These are phyloP conservation scores for Tympanopsis confertula DNA, from an alignment of 2,329 filamentous ascomycete genomes.

Conservation along the genomic window DNA sequence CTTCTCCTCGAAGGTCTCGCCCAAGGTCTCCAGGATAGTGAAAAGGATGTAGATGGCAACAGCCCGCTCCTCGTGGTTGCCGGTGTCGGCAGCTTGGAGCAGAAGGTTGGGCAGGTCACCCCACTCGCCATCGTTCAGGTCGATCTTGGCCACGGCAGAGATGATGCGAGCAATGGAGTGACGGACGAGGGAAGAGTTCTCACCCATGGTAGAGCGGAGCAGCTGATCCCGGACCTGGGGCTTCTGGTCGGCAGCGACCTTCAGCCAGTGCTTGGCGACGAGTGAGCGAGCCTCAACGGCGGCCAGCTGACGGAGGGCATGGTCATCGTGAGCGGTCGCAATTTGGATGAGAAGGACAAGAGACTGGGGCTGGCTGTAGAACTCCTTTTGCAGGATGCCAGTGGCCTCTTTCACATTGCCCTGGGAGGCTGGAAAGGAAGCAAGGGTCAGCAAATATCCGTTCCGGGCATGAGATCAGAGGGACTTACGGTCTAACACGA, in stretches of 20 bases:
- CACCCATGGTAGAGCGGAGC: conserved; percentile 71
- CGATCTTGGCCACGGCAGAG: conserved; percentile 72
- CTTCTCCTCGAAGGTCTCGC: conserved; percentile 73
- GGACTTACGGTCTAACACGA: conserved; percentile 72
- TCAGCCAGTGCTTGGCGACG: conserved; percentile 75
- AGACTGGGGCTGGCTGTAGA: conserved; percentile 76
- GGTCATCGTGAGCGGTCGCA: conserved; percentile 64
- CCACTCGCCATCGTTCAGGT: conserved; percentile 82
- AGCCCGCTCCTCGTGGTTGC: conserved; percentile 69
- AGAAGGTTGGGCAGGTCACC: conserved; percentile 68
- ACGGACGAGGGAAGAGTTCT: conserved; percentile 64
- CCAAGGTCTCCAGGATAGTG: conserved; percentile 79
- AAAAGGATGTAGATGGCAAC: conserved; percentile 89
- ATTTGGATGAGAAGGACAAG: conserved; percentile 81
- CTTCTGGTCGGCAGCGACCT: conserved; percentile 65
- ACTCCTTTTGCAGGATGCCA: conserved; percentile 80
- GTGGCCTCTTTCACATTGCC: conserved; percentile 83
- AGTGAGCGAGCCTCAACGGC: conserved; percentile 80
- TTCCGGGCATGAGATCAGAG: conserved; percentile 5
- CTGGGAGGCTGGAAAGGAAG: conserved; percentile 59
- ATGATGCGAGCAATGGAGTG: conserved; percentile 84
- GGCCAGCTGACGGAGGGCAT: conserved; percentile 73
- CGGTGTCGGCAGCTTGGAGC: conserved; percentile 65
- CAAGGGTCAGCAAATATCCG: conserved; percentile 17
- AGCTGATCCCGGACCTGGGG: conserved; percentile 69